Conservation (phyloP, 2,329 filamentous ascomycete species). For the Remersonia thermophila region DNA sequence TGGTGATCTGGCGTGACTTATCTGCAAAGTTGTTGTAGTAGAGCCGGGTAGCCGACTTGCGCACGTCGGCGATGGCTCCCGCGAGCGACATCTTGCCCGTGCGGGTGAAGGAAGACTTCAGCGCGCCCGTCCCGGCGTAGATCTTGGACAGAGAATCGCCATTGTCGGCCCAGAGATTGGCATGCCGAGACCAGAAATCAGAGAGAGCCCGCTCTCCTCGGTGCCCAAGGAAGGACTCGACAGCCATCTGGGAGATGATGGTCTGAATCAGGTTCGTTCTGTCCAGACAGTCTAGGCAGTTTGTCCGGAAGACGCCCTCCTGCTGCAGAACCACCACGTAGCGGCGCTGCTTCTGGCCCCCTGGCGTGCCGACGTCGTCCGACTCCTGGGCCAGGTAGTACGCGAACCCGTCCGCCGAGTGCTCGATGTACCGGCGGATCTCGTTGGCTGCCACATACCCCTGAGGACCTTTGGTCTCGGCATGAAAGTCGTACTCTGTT, state of each 20-base stretch:
- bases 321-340: conserved; percentile 71
- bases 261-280: conserved; percentile 94
- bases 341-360: conserved; percentile 24
- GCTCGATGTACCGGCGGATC: conserved; percentile 66
- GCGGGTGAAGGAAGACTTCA: conserved; percentile 91
- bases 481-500: conserved; percentile 94
- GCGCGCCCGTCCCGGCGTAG: conserved; percentile 87
- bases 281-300: conserved; percentile 92
- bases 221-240: conserved; percentile 72
- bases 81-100: conserved; percentile 92
- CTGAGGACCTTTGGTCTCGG: conserved; percentile 72
- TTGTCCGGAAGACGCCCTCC: conserved; percentile 90
- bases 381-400: conserved; percentile 75
- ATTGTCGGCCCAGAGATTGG: conserved; percentile 92
- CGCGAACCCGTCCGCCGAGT: conserved; percentile 77
- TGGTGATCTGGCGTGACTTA: conserved; percentile 83
- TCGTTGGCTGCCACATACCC: conserved; percentile 86
- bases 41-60: conserved; percentile 84
- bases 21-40: conserved; percentile 98
- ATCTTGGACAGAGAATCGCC: conserved; percentile 89
- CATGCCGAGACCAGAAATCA: conserved; percentile 88
- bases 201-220: conserved; percentile 54
- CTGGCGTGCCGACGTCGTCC: conserved; percentile 37
- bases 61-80: conserved; percentile 84
- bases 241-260: conserved; percentile 84